A percentile compares a stretch with the other conserved stretches of the same genome.
Evolutionary conservation across 1,284 basidiomycete species (phyloP).

Genomic region (Cutaneotrichosporon cutaneum): DNA sequence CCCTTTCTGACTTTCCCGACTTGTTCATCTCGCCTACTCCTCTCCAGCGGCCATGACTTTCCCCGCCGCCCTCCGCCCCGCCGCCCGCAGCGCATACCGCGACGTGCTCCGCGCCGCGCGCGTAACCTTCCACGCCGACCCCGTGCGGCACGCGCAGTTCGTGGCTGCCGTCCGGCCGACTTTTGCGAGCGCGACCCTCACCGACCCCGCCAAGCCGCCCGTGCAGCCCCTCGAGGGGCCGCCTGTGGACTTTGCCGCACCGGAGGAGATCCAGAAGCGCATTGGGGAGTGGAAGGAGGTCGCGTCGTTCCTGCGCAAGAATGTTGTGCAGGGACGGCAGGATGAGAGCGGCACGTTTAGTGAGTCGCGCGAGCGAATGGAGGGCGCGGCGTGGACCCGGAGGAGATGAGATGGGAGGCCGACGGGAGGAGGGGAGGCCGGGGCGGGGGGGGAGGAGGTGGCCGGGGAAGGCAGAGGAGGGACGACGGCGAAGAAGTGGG

Average conservation of each 20-base stretch:
- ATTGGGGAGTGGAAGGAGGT: conserved; percentile 51
- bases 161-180: conserved; percentile 38
- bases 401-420: not conserved
- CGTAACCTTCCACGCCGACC: conserved; percentile 48
- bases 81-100: conserved; percentile 48
- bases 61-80: conserved; percentile 36
- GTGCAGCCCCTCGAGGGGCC: conserved; percentile 20
- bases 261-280: conserved; percentile 41
- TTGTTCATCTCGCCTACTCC: not conserved
- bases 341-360: conserved; percentile 39
- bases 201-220: conserved; percentile 24
- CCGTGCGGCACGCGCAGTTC: conserved; percentile 36
- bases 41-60: conserved; percentile 24
- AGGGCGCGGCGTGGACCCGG: not conserved
- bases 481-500: too few species aligned
- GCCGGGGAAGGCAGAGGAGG: not conserved
- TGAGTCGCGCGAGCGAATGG: conserved; percentile 28
- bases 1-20: not conserved
- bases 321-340: conserved; percentile 50
- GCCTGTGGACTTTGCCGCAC: conserved; percentile 23
- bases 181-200: conserved; percentile 45
- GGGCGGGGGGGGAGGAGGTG: not conserved
- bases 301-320: conserved; percentile 45
- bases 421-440: not conserved
- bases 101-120: conserved; percentile 44